Evolutionary conservation across 441 rosid genomes (phyloP), one percentile per base, ranked within the genome.

Genomic region (Lepidium campestre): DNA sequence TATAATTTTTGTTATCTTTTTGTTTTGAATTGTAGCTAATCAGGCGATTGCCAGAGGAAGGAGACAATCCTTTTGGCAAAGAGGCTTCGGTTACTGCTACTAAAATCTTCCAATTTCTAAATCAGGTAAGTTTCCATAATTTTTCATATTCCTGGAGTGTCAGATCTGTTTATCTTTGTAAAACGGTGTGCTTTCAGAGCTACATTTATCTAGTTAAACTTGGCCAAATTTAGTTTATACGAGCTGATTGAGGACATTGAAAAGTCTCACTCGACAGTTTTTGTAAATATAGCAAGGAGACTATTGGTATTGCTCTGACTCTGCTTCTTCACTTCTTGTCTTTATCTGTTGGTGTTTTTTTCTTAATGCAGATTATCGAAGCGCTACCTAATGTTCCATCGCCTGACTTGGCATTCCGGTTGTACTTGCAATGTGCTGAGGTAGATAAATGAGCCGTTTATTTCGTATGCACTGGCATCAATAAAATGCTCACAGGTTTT

Each of bases 381-480:
- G 90, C 82, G 12, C 78, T 95, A 45, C 85, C 78, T 57, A 80
- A 53, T 73, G 85, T 89, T 71, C 98, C 98, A 23, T 82, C 91
- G 48, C 93, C 99, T 59, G 98, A 95, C 61, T 71, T 91, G 76
- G 96, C 99, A 40, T 80, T 95, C 68, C 75, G 84, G 65, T 61
- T 95, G 77, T 90, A 87, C 80, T 81, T 95, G 81, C 91, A 91
- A 78, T 91, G 99, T 80, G 99, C 96, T 59, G 99, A 95, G 99
- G 99, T 95, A 80, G 57, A 69, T 5, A 23, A 46, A 42, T 69
- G 67, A 67, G 58, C 64, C 5, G 34, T 35, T 56, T 53, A 40
- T 45, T 44, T 56, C 37, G 72, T 20, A 49, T 52, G 45, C 76
- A 41, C 64, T 29, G 29, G 62, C 45, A 14, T 61, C 66, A 19